Base-by-base conservation (phyloP, 495 filamentous ascomycete genomes). In the Chaetomium tenue region DNA sequence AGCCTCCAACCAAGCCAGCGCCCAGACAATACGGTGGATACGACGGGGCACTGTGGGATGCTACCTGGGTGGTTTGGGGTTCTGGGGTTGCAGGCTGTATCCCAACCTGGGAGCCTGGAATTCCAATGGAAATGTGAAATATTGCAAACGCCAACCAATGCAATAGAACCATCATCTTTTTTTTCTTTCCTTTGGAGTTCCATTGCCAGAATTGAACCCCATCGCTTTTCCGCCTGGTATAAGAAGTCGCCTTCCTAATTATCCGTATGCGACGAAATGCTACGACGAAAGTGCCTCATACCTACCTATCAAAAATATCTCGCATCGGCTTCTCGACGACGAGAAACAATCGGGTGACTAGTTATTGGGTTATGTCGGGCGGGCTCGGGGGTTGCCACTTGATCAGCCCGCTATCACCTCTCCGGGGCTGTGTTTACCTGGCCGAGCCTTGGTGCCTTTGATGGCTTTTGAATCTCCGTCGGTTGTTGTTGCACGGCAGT, bases 21-120 rank as follows among this genome's bases (percentile, higher is more conserved):
- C 51, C 26, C 15, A n/a, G 28, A 30, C 22, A 26, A 54, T 54
- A 54, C 51, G 51, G 28, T 54, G 51, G 51, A 33, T 54, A 54
- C 51, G 51, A 33, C 26, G 13, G 22, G 50, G 11, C 46, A 50
- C 18, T 18, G 46, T 23, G 8, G 4, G 5, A 3, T n/a, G 40
- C 40, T 44, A 15, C 13, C 40, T 18, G 39, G 2, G 13, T 2
- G n/a, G n/a, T n/a, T n/a, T n/a, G 28, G 28, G 6, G 28, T 30
- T 2, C 28, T 30, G 28, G 28, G 6, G 28, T 6, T 30, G 28
- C 28, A 30, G 28, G 3, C 28, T 30, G 28, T 6, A 30, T 30
- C 28, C 28, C 28, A 30, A 30, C 6, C 28, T 6, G 28, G 28
- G 6, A 30, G 6, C 6, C 28, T 6, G 28, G 28, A 30, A 6